Base-by-base conservation (phyloP, 805 yeast genomes). In the Metschnikowia continentalis region DNA sequence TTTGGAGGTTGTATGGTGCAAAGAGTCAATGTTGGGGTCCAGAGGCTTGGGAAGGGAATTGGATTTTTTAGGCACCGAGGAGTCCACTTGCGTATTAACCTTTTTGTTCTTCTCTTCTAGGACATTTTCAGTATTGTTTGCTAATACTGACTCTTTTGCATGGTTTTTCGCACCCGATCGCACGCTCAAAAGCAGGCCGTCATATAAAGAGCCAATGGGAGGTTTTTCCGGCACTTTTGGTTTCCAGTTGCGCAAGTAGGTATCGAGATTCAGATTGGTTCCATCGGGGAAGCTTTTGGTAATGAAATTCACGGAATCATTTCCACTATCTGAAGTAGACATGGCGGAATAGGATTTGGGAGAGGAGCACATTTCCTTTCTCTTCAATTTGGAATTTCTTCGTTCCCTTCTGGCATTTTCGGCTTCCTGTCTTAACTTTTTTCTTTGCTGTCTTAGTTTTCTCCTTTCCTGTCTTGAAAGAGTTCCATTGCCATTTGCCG, bases 271-370 rank as follows among this genome's bases (percentile, higher is more conserved):
- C 46, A 42, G 46, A n/a, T 19, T n/a, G 17, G 38, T 42, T 14
- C 38, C 46, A 14, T 42, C 46, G 15, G 46, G 46, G n/a, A 42
- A 42, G 32, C 46, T 42, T 22, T 42, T 32, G 22, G 32, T 33
- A 14, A n/a, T 14, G n/a, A 42, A 42, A 8, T 42, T 32, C 7
- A 40, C 20, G 13, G 22, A 40, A 26, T 23, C 17, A 6, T 10
- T 20, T 10, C 11, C 32, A 17, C 42, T 39, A 14, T 39, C 19
- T 39, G 26, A 19, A 13, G 30, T 22, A n/a, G 42, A 39, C 13
- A 20, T 14, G 8, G 42, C n/a, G 14, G 42, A 14, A 11, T n/a
- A 19, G 13, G 10, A 20, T 26, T 37, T 37, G 23, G n/a, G 22
- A 10, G 40, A n/a, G 10, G 22, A 5, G 6, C 39, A 14, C 22